Evolutionary conservation across 495 filamentous ascomycete genomes (phyloP), one percentile per base, ranked within the genome.

Genomic region (Poronia punctata): DNA sequence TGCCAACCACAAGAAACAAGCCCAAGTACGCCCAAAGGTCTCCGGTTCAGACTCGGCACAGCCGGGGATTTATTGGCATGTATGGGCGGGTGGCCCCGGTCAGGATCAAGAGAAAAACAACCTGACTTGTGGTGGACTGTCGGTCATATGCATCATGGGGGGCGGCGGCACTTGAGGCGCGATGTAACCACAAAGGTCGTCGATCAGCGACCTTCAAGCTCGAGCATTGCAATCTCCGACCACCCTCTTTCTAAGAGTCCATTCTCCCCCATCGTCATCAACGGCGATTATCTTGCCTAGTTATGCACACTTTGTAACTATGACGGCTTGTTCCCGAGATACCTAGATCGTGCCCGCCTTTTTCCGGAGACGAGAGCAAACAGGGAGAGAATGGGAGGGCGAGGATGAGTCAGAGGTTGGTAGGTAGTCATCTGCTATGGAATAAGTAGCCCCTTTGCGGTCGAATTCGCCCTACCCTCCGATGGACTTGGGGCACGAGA

Each of bases 121-220:
- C 18, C 12, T 19, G 24, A 28, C 31, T 33, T 28, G n/a, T n/a
- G 32, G 21, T 34, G 38, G 15, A 33, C 17, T 14, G 20, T 16
- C 10, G 38, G 38, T 41, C 38, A 41, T 41, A 41, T 41, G 38
- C 38, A 26, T 33, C n/a, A 21, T 41, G 29, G 22, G 38, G 28
- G 28, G 23, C 29, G 28, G 26, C 38, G 35, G 42, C 28, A 38
- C 35, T 31, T 38, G 25, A 34, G 32, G 27, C 35, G 42, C 42
- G 34, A 45, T 45, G 42, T 45, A 45, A 45, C 42, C 34, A 26
- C 15, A 10, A 9, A 20, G 21, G 28, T 18, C 28, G 35, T 45
- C 27, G 26, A 36, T 36, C 42, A 33, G n/a, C 24, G 25, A 30
- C 21, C 21, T 19, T 21, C 15, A 33, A 31, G 8, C 15, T 28